A percentile compares a stretch with the other conserved stretches of the same genome.
Evolutionary conservation across 2,329 filamentous ascomycete genomes (phyloP).

Genomic region (Fusarium longipes): DNA sequence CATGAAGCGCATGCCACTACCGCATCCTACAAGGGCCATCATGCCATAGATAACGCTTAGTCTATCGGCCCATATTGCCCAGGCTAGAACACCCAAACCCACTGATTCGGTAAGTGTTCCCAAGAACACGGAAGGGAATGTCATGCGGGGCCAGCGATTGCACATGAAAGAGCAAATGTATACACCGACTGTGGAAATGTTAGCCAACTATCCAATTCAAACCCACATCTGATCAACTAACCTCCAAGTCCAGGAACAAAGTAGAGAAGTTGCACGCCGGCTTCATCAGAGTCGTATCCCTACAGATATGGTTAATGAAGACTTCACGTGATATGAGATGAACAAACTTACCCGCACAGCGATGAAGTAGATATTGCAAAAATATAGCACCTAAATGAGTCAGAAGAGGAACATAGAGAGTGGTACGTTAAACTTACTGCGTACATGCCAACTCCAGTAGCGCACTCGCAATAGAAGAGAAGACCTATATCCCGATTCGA

Average conservation of each 20-base stretch:
- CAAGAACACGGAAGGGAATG: constrained; percentile 67
- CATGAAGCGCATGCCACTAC: constrained; percentile 74
- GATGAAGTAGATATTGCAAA: constrained; percentile 75
- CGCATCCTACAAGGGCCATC: constrained; percentile 72
- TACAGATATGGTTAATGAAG: constrained; percentile 42
- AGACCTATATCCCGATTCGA: constrained; percentile 67
- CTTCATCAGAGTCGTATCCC: constrained; percentile 60
- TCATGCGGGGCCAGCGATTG: constrained; percentile 71
- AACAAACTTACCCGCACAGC: constrained; percentile 59
- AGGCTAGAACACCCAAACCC: constrained; percentile 68
- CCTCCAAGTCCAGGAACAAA: constrained; percentile 72
- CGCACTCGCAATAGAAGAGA: constrained; percentile 71
- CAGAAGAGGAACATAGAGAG: constrained; percentile 48
- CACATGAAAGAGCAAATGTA: constrained; percentile 68
- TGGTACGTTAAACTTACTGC: constrained; percentile 48
- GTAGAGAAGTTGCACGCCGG: constrained; percentile 69
- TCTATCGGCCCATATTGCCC: constrained; percentile 63
- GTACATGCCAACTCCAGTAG: constrained; percentile 66
- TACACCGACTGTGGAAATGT: constrained; percentile 57
- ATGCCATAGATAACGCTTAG: constrained; percentile 69
- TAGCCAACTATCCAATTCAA: background rate
- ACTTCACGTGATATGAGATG: too few relatives aligned
- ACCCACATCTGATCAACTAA: constrained; percentile 39
- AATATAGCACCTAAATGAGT: constrained; percentile 68
- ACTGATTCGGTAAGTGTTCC: constrained; percentile 67